Percentiles rank a stretch among this genome's conserved stretches.
Evolutionary conservation across 1,139 yeast species (phyloP).

Genomic region (Magnusiomyces clavatus): DNA sequence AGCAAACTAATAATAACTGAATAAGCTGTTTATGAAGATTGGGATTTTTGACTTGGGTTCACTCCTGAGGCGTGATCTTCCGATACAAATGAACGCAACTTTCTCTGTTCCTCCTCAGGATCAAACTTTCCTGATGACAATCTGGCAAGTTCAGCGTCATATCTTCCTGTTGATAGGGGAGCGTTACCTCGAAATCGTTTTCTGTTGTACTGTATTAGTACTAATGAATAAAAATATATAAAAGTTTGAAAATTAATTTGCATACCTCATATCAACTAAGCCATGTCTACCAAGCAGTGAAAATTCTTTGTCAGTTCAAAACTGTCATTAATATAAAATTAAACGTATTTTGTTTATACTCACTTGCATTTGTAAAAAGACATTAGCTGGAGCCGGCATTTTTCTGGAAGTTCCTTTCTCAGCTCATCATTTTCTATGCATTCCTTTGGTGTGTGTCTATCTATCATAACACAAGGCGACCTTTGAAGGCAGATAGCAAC

Average conservation of each 20-base stretch:
- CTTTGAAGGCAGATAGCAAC: conserved; percentile 92
- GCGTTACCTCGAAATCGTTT: conserved; percentile 93
- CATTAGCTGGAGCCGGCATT: conserved; percentile 76
- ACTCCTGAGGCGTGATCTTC: conserved; percentile 2
- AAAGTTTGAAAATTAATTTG: neutral
- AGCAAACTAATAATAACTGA: neutral
- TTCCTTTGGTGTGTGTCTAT: conserved; percentile 82
- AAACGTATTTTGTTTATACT: conserved; percentile 13
- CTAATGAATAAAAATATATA: neutral
- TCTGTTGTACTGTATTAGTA: conserved; percentile 24
- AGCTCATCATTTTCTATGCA: conserved; percentile 79
- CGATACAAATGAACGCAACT: conserved; percentile 14
- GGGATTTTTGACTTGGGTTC: neutral
- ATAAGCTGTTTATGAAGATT: neutral
- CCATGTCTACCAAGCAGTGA: conserved; percentile 18
- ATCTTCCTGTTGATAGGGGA: conserved; percentile 84
- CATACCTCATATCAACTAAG: conserved; percentile 49
- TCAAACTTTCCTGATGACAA: conserved; percentile 74
- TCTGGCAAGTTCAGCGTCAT: conserved; percentile 77
- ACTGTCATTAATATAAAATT: neutral
- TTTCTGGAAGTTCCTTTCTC: conserved; percentile 69
- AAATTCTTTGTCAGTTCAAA: neutral
- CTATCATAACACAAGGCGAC: conserved; percentile 91
- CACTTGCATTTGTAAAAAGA: conserved; percentile 80
- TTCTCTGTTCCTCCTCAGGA: conserved; percentile 64